phyloP scores from a whole-genome alignment of 2,329 filamentous ascomycete species.

The Hypomyces rosellus region DNA sequence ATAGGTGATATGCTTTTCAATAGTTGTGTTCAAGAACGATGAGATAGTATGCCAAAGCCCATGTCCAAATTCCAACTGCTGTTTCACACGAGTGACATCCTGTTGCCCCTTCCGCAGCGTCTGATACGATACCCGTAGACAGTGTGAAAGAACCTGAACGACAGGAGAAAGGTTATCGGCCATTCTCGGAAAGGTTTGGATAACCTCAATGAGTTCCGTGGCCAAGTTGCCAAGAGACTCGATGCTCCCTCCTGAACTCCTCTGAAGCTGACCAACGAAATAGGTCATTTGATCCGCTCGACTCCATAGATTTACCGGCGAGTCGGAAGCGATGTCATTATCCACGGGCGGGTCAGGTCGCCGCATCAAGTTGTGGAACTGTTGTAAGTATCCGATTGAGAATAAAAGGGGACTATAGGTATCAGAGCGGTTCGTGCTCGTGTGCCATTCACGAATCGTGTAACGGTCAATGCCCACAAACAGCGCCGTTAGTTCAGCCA shows the following conservation, averaged over 20 bases:
- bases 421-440: constrained; percentile 2
- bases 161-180: constrained; percentile 37
- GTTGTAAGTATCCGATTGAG: constrained; percentile 36
- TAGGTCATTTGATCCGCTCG: constrained; percentile 19
- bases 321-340: constrained; percentile 12
- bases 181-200: constrained; percentile 42
- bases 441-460: constrained; percentile 15
- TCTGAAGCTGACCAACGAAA: constrained; percentile 40
- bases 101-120: constrained; percentile 16
- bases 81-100: constrained; percentile 19
- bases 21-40: constrained; percentile 35
- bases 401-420: constrained; percentile 20
- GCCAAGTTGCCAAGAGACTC: constrained; percentile 36
- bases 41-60: constrained; percentile 39
- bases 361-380: constrained; percentile 29
- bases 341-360: constrained; percentile 13
- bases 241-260: constrained; percentile 37
- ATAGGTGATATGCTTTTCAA: constrained; percentile 51
- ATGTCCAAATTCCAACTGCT: constrained; percentile 35
- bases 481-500: constrained; percentile 45
- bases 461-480: constrained; percentile 44
- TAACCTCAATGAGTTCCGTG: constrained; percentile 31
- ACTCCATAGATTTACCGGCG: constrained; percentile 8
- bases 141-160: constrained; percentile 28
- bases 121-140: constrained; percentile 26